Evolutionary conservation across 129 eudicot genomes (phyloP), one percentile per base, ranked within the genome.

Genomic region (Lactuca sativa): DNA sequence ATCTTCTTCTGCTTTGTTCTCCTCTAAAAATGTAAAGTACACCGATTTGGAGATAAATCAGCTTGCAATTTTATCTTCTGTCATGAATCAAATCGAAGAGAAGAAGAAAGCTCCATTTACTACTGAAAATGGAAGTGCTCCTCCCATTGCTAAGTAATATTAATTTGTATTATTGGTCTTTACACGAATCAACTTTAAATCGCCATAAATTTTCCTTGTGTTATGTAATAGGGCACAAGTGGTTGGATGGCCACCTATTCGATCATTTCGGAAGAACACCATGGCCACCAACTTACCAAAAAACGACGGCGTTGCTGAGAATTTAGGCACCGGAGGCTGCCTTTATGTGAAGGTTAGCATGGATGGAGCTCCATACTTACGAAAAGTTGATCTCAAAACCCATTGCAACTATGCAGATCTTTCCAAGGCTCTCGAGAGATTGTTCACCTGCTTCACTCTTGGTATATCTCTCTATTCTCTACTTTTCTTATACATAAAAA

Each of bases 171-270:
- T 32, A 52, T 52, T 52, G 6, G 3, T 52, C 51, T 13, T 13
- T 44, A 44, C 0, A 44, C 51, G 51, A 44, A 44, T 9, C 51
- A 9, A 10, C 51, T 7, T 7, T 7, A 40, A 40, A 40, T 7
- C 44, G 9, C 44, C 44, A 40, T 40, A 40, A 40, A 40, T 40
- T 70, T 53, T 15, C 7, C 48, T 53, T 53, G 58, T 7, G 58
- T 53, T 62, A 2, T 74, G 30, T 54, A 62, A 76, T 78, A 84
- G 95, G 75, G 80, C 90, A 59, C 90, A 84, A 62, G 87, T 87
- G 59, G 90, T 87, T 33, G 95, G 95, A 64, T 87, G 95, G 95
- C 95, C 95, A 61, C 95, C 95, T 65, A 66, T 87, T 64, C 76
- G 86, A 70, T 81, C 95, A 57, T 87, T 79, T 67, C 79, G 87